Conservation (phyloP, 2,329 filamentous ascomycete species). For the Penicillium sp. region DNA sequence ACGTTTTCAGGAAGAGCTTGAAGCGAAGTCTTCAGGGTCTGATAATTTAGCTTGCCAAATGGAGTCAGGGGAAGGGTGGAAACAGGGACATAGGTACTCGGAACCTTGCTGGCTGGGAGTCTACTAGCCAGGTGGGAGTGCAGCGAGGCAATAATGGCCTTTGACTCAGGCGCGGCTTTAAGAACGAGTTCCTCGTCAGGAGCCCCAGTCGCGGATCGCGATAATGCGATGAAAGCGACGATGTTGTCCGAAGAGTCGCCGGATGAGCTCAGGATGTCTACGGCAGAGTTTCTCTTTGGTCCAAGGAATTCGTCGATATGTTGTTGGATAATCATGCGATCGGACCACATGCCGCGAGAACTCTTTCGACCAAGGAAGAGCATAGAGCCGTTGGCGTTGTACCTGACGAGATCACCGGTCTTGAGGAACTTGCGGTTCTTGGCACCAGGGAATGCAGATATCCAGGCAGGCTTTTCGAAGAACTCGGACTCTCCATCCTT, state of each 20-base stretch:
- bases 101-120: slow-evolving; percentile 41
- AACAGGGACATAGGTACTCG: slow-evolving; percentile 40
- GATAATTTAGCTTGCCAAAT: slow-evolving; percentile 40
- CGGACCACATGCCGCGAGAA: slow-evolving; percentile 11
- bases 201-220: slow-evolving; percentile 3
- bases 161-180: slow-evolving; percentile 20
- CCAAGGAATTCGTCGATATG: slow-evolving; percentile 17
- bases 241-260: slow-evolving; percentile 9
- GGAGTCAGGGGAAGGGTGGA: slow-evolving; percentile 37
- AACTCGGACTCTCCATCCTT: slow-evolving; percentile 56
- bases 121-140: slow-evolving; percentile 28
- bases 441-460: slow-evolving; percentile 28
- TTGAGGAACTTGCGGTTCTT: slow-evolving; percentile 34
- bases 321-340: slow-evolving; percentile 20
- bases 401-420: slow-evolving; percentile 45
- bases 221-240: slow-evolving; percentile 29
- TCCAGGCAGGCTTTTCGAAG: slow-evolving; percentile 47
- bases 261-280: slow-evolving; percentile 22
- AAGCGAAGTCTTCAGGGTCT: slow-evolving; percentile 22
- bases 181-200: slow-evolving; percentile 15
- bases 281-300: slow-evolving; percentile 23
- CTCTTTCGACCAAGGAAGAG: slow-evolving; percentile 40
- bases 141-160: slow-evolving; percentile 19
- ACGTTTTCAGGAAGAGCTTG: slow-evolving; percentile 14
- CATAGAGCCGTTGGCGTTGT: slow-evolving; percentile 42